phyloP scores from a whole-genome alignment of 768 basidiomycete genomes.

The Vararia minispora region DNA sequence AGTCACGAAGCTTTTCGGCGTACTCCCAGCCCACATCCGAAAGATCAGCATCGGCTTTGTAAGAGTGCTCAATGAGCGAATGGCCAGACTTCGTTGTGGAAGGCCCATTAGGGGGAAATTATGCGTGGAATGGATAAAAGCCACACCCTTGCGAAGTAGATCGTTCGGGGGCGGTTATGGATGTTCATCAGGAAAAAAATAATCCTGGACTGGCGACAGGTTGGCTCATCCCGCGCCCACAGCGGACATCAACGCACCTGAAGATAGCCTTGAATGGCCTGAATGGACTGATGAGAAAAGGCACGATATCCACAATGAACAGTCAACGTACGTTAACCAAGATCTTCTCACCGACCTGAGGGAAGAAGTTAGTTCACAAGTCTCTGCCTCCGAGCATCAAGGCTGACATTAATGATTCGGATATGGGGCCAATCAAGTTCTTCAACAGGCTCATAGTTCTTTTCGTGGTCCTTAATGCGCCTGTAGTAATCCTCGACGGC shows the following conservation, averaged over 20 bases:
- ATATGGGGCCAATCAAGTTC: constrained; percentile 91
- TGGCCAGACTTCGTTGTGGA: constrained; percentile 69
- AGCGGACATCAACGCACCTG: constrained; percentile 36
- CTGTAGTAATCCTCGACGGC: constrained; percentile 87
- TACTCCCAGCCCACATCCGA: constrained; percentile 96
- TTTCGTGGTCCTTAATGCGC: constrained; percentile 83
- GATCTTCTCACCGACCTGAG: constrained; percentile 88
- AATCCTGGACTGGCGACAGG: constrained; percentile 60
- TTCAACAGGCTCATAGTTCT: constrained; percentile 82
- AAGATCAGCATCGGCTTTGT: constrained; percentile 95
- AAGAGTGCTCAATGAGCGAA: constrained; percentile 96
- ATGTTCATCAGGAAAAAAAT: constrained; percentile 99
- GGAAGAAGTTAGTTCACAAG: neutral
- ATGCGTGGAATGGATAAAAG: neutral
- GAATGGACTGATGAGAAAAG: neutral
- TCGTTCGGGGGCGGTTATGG: constrained; percentile 84
- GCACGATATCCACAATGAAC: neutral
- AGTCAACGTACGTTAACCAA: constrained; percentile 68
- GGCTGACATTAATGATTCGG: constrained; percentile 78
- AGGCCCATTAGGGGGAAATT: neutral
- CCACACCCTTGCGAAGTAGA: constrained; percentile 91
- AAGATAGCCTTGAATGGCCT: constrained; percentile 84
- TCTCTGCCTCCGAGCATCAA: constrained; percentile 9
- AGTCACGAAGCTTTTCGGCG: constrained; percentile 79
- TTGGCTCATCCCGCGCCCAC: constrained; percentile 2